These are phyloP conservation scores for Gypsophila paniculata DNA, from an alignment of 179 eudicot species.

Conservation along the genomic window DNA sequence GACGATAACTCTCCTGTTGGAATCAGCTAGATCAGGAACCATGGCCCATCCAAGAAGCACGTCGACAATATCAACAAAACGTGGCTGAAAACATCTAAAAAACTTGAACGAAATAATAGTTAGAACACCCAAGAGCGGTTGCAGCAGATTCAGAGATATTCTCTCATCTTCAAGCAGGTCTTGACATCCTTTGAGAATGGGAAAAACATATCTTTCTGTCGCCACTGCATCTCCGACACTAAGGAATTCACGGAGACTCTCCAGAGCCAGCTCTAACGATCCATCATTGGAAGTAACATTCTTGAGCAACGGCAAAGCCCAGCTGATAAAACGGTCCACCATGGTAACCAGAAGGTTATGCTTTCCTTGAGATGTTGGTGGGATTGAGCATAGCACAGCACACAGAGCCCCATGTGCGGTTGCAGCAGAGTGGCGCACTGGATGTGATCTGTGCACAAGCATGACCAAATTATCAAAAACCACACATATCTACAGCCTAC, in stretches of 20 bases:
- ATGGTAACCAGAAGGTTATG: constrained; percentile 50
- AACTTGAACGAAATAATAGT: constrained; percentile 79
- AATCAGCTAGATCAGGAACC: constrained; percentile 80
- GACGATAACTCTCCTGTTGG: constrained; percentile 72
- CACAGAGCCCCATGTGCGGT: constrained; percentile 88
- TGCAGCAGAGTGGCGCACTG: constrained; percentile 77
- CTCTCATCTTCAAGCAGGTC: constrained; percentile 97
- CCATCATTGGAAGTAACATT: constrained; percentile 45
- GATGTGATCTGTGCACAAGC: constrained; percentile 55
- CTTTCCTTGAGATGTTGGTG: constrained; percentile 31
- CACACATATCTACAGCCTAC: not conserved
- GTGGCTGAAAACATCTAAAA: constrained; percentile 79
- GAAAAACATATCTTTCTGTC: constrained; percentile 66
- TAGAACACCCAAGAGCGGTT: constrained; percentile 62
- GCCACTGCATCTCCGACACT: constrained; percentile 72
- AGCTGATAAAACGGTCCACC: constrained; percentile 72
- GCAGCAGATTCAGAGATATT: constrained; percentile 72
- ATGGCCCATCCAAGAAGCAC: constrained; percentile 99
- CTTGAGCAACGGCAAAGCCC: constrained; percentile 79
- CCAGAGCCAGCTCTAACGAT: constrained; percentile 62
- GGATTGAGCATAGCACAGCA: constrained; percentile 63
- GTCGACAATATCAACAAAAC: constrained; percentile 94
- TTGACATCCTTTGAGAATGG: constrained; percentile 85
- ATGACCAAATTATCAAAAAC: constrained; percentile 4
- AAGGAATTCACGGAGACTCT: constrained; percentile 80